Evolutionary conservation across 768 basidiomycete species (phyloP).

Genomic region (Paxillus involutus): DNA sequence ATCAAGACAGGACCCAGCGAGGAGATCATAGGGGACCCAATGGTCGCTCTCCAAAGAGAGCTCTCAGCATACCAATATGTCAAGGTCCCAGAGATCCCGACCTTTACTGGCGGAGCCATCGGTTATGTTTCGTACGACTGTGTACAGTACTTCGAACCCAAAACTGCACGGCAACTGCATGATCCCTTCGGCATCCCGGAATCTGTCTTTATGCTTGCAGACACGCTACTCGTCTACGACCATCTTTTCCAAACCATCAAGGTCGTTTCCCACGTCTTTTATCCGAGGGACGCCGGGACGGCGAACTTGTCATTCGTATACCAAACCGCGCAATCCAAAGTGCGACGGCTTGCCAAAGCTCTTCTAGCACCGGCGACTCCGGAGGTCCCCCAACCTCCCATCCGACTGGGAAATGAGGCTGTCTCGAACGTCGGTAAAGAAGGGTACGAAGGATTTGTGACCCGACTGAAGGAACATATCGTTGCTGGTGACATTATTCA

Average conservation of each 20-base stretch:
- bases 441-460: slow-evolving; percentile 91
- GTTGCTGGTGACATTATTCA: slow-evolving; percentile 98
- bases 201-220: slow-evolving; percentile 94
- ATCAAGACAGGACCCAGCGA: slow-evolving; percentile 86
- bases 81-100: slow-evolving; percentile 87
- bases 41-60: slow-evolving; percentile 80
- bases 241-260: slow-evolving; percentile 95
- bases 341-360: slow-evolving; percentile 74
- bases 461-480: slow-evolving; percentile 90
- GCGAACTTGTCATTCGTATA: slow-evolving; percentile 83
- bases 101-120: slow-evolving; percentile 96
- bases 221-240: slow-evolving; percentile 94
- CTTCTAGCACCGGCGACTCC: slow-evolving; percentile 53
- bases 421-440: slow-evolving; percentile 91
- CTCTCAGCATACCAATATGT: slow-evolving; percentile 86
- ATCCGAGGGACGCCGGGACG: slow-evolving; percentile 65
- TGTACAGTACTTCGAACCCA: slow-evolving; percentile 95
- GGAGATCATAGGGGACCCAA: slow-evolving; percentile 84
- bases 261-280: slow-evolving; percentile 94
- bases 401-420: slow-evolving; percentile 62
- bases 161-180: slow-evolving; percentile 71
- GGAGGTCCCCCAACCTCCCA: slow-evolving; percentile 66
- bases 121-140: slow-evolving; percentile 98
- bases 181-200: slow-evolving; percentile 91
- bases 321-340: slow-evolving; percentile 80